A percentile compares a stretch with the other conserved stretches of the same genome.
phyloP scores from a whole-genome alignment of 2,329 filamentous ascomycete species.

The Fusarium sp. region DNA sequence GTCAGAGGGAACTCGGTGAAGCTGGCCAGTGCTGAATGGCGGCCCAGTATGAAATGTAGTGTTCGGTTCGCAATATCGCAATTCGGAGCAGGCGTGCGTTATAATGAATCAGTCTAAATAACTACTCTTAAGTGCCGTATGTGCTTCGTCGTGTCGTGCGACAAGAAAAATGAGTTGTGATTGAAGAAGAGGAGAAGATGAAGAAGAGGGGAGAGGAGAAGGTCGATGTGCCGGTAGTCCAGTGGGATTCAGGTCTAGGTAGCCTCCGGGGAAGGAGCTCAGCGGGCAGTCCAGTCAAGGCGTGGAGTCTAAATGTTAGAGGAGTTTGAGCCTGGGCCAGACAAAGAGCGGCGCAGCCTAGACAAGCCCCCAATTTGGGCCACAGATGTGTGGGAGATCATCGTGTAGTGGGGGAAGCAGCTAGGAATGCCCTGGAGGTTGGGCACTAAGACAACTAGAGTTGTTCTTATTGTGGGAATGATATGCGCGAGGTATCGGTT shows the following conservation, averaged over 20 bases:
- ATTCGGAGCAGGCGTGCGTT: neutral
- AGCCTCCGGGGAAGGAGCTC: conserved; percentile 30
- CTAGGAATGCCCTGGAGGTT: conserved; percentile 11
- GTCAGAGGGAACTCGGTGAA: conserved; percentile 38
- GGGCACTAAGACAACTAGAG: conserved; percentile 28
- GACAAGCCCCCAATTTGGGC: conserved; percentile 16
- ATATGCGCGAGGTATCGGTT: conserved; percentile 30
- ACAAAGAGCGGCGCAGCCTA: conserved; percentile 26
- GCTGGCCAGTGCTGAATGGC: conserved; percentile 20
- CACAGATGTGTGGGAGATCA: conserved; percentile 26
- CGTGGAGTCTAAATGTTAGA: conserved; percentile 36
- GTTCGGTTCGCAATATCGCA: conserved; percentile 15
- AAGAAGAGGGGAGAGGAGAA: conserved; percentile 38
- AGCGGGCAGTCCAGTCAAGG: conserved; percentile 4
- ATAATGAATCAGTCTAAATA: neutral
- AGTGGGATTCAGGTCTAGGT: conserved; percentile 23
- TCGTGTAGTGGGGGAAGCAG: conserved; percentile 19
- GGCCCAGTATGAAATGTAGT: conserved; percentile 8
- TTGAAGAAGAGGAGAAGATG: conserved; percentile 10
- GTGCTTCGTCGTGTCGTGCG: conserved; percentile 21
- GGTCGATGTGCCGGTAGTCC: conserved; percentile 27
- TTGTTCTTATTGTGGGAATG: conserved; percentile 29
- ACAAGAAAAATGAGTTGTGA: conserved; percentile 28
- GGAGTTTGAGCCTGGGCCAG: conserved; percentile 18
- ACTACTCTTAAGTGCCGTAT: conserved; percentile 9